Evolutionary conservation across 306 rosid genomes (phyloP).

Genomic region (Pterocarpus macrocarpus): DNA sequence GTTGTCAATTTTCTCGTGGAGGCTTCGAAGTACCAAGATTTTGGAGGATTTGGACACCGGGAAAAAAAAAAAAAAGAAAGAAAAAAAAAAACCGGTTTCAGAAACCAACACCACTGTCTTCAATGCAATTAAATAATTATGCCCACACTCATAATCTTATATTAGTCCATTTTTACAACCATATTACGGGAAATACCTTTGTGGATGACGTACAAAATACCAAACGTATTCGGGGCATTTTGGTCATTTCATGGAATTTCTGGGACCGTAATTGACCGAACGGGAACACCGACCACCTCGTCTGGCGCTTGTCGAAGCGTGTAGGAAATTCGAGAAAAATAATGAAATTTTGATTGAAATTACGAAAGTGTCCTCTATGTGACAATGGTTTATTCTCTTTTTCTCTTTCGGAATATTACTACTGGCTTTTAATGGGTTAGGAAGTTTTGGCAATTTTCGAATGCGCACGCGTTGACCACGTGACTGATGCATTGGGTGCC

Average conservation of each 20-base stretch:
- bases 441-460: not conserved
- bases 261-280: not conserved
- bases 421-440: not conserved
- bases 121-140: constrained; percentile 53
- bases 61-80: no score
- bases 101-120: constrained; percentile 12
- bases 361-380: not conserved
- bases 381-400: constrained; percentile 7
- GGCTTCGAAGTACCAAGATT: constrained; percentile 52
- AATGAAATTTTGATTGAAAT: not conserved
- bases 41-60: constrained; percentile 46
- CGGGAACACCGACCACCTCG: constrained; percentile 37
- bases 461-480: constrained; percentile 43
- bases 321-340: not conserved
- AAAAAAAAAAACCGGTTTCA: constrained; percentile 31
- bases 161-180: constrained; percentile 30
- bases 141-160: constrained; percentile 39
- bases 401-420: constrained; percentile 30
- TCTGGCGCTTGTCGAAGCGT: not conserved
- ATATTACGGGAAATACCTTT: constrained; percentile 43
- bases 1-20: constrained; percentile 31
- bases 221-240: constrained; percentile 28
- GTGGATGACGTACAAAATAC: not conserved
- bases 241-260: not conserved
- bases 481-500: constrained; percentile 32